phyloP scores from a whole-genome alignment of 2,329 filamentous ascomycete species.

The Fusarium illudens region DNA sequence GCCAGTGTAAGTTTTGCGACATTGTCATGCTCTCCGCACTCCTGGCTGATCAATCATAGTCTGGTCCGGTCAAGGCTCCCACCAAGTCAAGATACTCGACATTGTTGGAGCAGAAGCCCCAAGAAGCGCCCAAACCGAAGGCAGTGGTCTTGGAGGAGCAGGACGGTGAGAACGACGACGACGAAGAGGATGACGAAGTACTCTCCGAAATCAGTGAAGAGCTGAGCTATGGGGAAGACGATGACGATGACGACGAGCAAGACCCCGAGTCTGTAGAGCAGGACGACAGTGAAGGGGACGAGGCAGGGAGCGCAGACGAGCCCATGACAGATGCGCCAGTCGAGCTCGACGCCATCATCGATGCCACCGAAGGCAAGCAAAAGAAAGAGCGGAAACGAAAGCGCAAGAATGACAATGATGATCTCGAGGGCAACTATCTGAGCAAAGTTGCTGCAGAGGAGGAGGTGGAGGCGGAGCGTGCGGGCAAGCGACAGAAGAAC shows the following conservation, averaged over 20 bases:
- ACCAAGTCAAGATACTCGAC: constrained; percentile 56
- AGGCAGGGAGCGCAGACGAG: constrained; percentile 52
- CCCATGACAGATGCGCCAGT: constrained; percentile 47
- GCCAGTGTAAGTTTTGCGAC: constrained; percentile 68
- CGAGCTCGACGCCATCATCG: constrained; percentile 49
- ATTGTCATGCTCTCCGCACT: constrained; percentile 3
- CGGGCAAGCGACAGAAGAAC: constrained; percentile 63
- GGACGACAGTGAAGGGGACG: constrained; percentile 41
- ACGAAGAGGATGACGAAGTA: constrained; percentile 46
- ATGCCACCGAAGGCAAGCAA: constrained; percentile 47
- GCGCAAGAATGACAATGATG: constrained; percentile 72
- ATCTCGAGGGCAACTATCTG: constrained; percentile 76
- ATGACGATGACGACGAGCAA: constrained; percentile 37
- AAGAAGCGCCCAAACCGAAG: constrained; percentile 37
- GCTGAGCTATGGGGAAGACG: constrained; percentile 47
- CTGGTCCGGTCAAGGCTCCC: constrained; percentile 60
- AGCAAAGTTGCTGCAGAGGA: constrained; percentile 68
- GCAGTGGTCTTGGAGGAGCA: constrained; percentile 43
- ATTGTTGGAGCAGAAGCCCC: constrained; percentile 47
- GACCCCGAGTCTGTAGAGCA: constrained; percentile 40
- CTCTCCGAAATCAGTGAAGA: constrained; percentile 47
- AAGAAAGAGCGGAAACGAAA: constrained; percentile 68
- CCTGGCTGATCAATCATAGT: constrained; percentile 47
- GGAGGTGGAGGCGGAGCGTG: constrained; percentile 64
- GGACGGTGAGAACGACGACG: constrained; percentile 41